Percentiles rank a stretch among this genome's conserved stretches.
Conservation (phyloP, 1,284 basidiomycete species). For the Apiotrichum brassicae region DNA sequence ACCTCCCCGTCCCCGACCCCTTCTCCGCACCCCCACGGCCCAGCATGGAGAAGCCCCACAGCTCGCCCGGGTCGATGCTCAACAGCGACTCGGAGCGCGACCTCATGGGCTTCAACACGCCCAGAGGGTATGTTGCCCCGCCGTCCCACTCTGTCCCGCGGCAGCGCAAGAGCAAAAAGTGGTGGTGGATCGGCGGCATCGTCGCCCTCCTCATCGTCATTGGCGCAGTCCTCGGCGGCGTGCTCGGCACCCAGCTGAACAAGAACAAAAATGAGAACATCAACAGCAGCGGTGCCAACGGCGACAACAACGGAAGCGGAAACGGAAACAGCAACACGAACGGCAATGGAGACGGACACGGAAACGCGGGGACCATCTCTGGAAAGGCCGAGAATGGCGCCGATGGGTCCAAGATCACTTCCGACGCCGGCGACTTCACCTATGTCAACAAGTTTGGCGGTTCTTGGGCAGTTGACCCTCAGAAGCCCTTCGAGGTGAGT, state of each 20-base stretch:
- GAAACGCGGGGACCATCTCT: not conserved
- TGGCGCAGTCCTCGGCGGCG: constrained; percentile 1
- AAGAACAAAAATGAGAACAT: not conserved
- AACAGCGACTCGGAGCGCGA: not conserved
- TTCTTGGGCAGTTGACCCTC: constrained; percentile 60
- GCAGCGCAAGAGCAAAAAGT: not conserved
- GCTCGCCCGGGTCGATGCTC: not conserved
- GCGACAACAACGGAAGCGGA: not conserved
- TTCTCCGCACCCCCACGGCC: no score
- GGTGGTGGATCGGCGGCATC: not conserved
- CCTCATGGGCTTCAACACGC: not conserved
- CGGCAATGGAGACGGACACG: not conserved
- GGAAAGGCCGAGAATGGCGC: not conserved
- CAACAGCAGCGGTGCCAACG: not conserved
- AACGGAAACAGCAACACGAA: not conserved
- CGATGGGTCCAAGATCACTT: constrained; percentile 32
- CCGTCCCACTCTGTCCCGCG: not conserved
- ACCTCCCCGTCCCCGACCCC: no score
- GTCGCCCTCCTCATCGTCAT: not conserved
- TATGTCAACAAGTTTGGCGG: constrained; percentile 76
- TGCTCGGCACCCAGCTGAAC: constrained; percentile 2
- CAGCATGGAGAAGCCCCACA: not conserved
- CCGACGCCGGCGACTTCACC: constrained; percentile 62
- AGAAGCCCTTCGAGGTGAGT: constrained; percentile 55
- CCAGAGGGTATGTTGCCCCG: not conserved